These are phyloP conservation scores for Entonaema liquescens DNA, from an alignment of 495 filamentous ascomycete genomes.

Conservation along the genomic window DNA sequence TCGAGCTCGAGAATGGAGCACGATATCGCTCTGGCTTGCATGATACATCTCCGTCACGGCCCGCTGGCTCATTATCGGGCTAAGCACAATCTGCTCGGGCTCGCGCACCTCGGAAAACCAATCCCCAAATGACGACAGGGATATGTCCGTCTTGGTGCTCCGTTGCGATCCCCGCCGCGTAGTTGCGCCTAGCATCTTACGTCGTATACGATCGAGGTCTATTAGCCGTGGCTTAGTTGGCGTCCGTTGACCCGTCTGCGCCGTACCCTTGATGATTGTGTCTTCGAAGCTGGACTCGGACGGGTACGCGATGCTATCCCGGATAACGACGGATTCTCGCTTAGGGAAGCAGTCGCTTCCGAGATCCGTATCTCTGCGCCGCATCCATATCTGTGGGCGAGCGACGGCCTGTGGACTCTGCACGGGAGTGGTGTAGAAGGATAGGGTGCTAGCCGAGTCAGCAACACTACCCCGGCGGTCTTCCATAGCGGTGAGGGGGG, in stretches of 20 bases:
- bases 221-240: constrained; percentile 23
- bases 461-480: not conserved
- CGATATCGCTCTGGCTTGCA: constrained; percentile 8
- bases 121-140: not conserved
- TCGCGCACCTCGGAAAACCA: not conserved
- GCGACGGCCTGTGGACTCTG: not conserved
- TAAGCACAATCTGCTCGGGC: not conserved
- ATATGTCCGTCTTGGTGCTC: not conserved
- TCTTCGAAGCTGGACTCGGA: constrained; percentile 28
- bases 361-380: constrained; percentile 8
- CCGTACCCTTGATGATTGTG: constrained; percentile 25
- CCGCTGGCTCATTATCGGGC: not conserved
- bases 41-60: constrained; percentile 15
- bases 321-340: constrained; percentile 18
- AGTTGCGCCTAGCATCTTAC: not conserved
- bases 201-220: constrained; percentile 13
- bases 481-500: constrained; percentile 6
- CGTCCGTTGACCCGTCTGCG: constrained; percentile 8
- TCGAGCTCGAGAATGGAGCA: not conserved
- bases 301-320: constrained; percentile 29
- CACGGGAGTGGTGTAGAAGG: not conserved
- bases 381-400: constrained; percentile 13
- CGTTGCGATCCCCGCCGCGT: not conserved
- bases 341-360: not conserved
- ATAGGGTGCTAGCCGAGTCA: not conserved